Evolutionary conservation across 495 filamentous ascomycete species (phyloP), one percentile per base, ranked within the genome.

Genomic region (Xylaria castorea): DNA sequence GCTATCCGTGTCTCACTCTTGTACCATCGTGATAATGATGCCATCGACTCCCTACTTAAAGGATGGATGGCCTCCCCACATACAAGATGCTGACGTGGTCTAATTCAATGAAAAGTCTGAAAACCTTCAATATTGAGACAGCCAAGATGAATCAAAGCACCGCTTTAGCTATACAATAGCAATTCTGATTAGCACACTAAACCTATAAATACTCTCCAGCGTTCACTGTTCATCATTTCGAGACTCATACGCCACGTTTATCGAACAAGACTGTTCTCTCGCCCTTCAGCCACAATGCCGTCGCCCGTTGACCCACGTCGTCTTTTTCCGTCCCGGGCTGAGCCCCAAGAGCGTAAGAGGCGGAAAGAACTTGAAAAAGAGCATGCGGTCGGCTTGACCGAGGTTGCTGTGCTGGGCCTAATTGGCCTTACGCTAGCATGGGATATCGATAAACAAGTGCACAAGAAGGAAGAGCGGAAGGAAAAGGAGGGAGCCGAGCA

Each of bases 361-460:
- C 78, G 78, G 65, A 79, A 79, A 66, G 55, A 76, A 27, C 72
- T 79, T 34, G 78, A 79, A 25, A 78, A 78, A 38, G 51, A 75
- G 44, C 67, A 74, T 63, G 69, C 73, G 0, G 75, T 79, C 70
- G 67, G 71, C 42, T 75, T 75, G 68, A 75, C 63, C 3, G 74
- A 75, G 57, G 74, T 75, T 2, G 36, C 75, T 6, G 61, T 76
- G 22, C 74, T 79, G 1, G 76, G 76, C 55, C 60, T 78, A 62
- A 60, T 79, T 4, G 78, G 76, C 27, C 42, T 79, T 32, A 74
- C 74, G 5, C 74, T 78, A 6, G 76, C 71, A 34, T 79, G 76
- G 76, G 70, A 79, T 57, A 77, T 79, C 64, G 76, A 79, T 53
- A 75, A 79, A 66, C 78, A 79, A 34, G 78, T 78, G 2, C 65